phyloP scores from a whole-genome alignment of 73 alveolate species.

The Tetrahymena borealis region DNA sequence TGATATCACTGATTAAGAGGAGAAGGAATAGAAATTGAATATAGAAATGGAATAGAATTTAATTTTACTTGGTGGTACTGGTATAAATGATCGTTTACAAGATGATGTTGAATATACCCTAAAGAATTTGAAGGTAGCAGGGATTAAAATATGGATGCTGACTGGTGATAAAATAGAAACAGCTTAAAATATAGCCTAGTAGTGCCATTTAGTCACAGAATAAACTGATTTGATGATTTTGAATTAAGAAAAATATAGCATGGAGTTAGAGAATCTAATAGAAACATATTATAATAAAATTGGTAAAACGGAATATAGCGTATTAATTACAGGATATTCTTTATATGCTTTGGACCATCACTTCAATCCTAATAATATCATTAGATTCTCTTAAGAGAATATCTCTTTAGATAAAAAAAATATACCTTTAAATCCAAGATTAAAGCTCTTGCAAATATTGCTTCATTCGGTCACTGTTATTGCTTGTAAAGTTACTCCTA shows the following conservation, averaged over 20 bases:
- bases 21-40: conserved; percentile 37
- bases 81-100: conserved; percentile 73
- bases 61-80: conserved; percentile 65
- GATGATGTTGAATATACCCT: conserved; percentile 66
- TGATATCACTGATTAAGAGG: conserved; percentile 16
- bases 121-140: conserved; percentile 35
- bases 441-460: not conserved
- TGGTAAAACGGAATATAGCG: not conserved
- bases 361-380: not conserved
- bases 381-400: not conserved
- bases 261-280: conserved; percentile 34
- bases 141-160: conserved; percentile 57
- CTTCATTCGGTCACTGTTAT: conserved; percentile 43
- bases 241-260: conserved; percentile 18
- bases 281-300: conserved; percentile 11
- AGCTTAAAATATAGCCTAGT: conserved; percentile 20
- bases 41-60: conserved; percentile 63
- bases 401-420: not conserved
- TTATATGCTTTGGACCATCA: not conserved
- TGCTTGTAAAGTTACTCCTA: conserved; percentile 85
- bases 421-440: not conserved
- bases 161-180: conserved; percentile 62
- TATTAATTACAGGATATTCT: not conserved
- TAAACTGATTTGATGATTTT: conserved; percentile 2
- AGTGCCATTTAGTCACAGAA: not conserved